Percentiles rank a stretch among this genome's conserved stretches.
These are phyloP conservation scores for Leishmania major DNA, from an alignment of 208 protist genomes.

Conservation along the genomic window DNA sequence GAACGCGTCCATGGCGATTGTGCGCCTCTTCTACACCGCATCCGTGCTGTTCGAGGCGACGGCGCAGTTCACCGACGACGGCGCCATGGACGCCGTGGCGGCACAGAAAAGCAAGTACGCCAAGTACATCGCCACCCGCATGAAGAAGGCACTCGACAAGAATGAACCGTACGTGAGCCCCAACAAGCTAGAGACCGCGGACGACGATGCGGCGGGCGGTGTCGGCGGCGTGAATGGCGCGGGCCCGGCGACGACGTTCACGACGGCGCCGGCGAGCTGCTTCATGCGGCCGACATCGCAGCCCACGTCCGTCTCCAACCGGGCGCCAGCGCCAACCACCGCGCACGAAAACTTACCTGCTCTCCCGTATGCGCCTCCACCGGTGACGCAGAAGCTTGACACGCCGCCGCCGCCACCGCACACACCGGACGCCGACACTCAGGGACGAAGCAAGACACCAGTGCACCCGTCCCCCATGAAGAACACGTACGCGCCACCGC, in stretches of 20 bases:
- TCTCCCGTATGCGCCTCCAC: background rate
- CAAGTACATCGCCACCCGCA: slow-evolving; percentile 71
- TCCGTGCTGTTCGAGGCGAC: slow-evolving; percentile 80
- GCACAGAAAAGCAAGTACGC: slow-evolving; percentile 79
- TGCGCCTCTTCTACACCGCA: slow-evolving; percentile 73
- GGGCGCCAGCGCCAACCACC: background rate
- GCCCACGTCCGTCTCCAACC: background rate
- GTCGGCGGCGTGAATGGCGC: background rate
- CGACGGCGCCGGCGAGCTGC: slow-evolving; percentile 17
- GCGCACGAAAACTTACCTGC: background rate
- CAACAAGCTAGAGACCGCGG: slow-evolving; percentile 39
- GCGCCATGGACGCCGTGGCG: slow-evolving; percentile 60
- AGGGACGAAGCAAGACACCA: background rate
- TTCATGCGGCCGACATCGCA: slow-evolving; percentile 8
- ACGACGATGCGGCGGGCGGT: slow-evolving; percentile 10
- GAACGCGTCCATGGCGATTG: slow-evolving; percentile 43
- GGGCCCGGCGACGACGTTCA: background rate
- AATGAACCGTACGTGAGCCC: slow-evolving; percentile 56
- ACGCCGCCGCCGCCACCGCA: slow-evolving; percentile 18
- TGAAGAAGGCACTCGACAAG: slow-evolving; percentile 72
- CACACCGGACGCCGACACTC: slow-evolving; percentile 3
- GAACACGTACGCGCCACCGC: background rate
- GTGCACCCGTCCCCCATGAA: background rate
- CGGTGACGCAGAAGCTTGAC: background rate
- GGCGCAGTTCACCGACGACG: slow-evolving; percentile 73